Evolutionary conservation across 2,329 filamentous ascomycete species (phyloP), one percentile per base, ranked within the genome.

Genomic region (Epicoccum nigrum): DNA sequence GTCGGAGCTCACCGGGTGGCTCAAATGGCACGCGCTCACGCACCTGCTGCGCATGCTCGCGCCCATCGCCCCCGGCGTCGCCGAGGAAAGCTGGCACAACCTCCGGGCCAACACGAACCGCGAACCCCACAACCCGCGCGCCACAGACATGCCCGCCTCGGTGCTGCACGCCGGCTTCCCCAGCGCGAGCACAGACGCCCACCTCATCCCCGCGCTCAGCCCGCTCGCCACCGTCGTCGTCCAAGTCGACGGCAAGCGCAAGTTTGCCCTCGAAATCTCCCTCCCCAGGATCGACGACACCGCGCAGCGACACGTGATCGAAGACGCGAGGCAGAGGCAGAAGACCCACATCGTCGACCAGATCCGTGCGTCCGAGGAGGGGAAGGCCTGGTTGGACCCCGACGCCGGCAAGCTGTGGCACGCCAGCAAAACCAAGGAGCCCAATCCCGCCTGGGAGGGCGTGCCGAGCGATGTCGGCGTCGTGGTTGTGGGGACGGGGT

Each of bases 221-320:
- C 73, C 80, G 56, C 77, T 73, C 56, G 74, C 81, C 69, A 76
- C 70, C 3, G 88, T 85, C 58, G 87, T 87, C 0, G 85, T 96
- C 13, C 88, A 92, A 65, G 75, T 95, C 55, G 91, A 95, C 65
- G 90, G 91, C n/a, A 92, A 88, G 71, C 73, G 89, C 56, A 85
- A 84, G 30, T 87, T 87, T 55, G 83, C 83, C 1, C 80, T 87
- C n/a, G 78, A 86, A 2, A 84, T 94, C 19, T 79, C 3, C 17
- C 19, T 2, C 12, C 21, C 2, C 25, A 28, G 11, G 17, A 35
- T 34, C 19, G 46, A 33, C 6, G 23, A 17, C n/a, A n/a, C n/a
- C n/a, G n/a, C n/a, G n/a, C n/a, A n/a, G n/a, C n/a, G n/a, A n/a
- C n/a, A n/a, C n/a, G n/a, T n/a, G n/a, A n/a, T n/a, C n/a, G n/a